Evolutionary conservation across 2,329 filamentous ascomycete genomes (phyloP), one percentile per base, ranked within the genome.

Genomic region (Aaosphaeria pasadenensis): DNA sequence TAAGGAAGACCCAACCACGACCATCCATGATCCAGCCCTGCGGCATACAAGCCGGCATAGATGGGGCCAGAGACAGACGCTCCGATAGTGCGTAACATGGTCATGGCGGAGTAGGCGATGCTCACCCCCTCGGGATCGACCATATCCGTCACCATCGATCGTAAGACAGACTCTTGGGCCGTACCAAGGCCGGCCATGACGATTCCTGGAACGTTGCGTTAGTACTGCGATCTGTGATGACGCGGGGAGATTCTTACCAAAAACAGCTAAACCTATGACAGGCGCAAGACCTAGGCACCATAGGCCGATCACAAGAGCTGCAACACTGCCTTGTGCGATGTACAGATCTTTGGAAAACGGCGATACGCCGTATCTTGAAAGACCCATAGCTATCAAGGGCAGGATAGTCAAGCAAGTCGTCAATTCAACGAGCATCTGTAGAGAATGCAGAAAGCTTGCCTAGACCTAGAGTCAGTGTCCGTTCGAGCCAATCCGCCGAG

Each of bases 131-230:
- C 44, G 1, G 41, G 33, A n/a, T 32, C 35, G 5, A 55, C 57
- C 46, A 59, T 45, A n/a, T 59, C 53, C 0, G 57, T 59, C 2
- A 53, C 49, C 45, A 59, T 50, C 0, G 57, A 59, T 24, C 57
- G 52, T 2, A 55, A 53, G 11, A 56, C 11, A 0, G 55, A 56
- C 32, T 59, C 57, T 41, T 59, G 57, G 5, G 55, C 57, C 5
- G 52, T 51, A 5, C 57, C 57, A 2, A 56, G 30, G 6, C 55
- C 55, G 6, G 57, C 30, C 1, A 55, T n/a, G 5, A 55, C 31
- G 6, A 59, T 50, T 2, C 56, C 52, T 48, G 28, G 17, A 24
- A 24, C 17, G 17, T 24, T 24, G 17, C 17, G 3, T 24, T 24
- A 24, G 17, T 24, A 24, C 17, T 24, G 17, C 17, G 17, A 24